Evolutionary conservation across 2,329 filamentous ascomycete genomes (phyloP).

Genomic region (Aureobasidium pullulans): DNA sequence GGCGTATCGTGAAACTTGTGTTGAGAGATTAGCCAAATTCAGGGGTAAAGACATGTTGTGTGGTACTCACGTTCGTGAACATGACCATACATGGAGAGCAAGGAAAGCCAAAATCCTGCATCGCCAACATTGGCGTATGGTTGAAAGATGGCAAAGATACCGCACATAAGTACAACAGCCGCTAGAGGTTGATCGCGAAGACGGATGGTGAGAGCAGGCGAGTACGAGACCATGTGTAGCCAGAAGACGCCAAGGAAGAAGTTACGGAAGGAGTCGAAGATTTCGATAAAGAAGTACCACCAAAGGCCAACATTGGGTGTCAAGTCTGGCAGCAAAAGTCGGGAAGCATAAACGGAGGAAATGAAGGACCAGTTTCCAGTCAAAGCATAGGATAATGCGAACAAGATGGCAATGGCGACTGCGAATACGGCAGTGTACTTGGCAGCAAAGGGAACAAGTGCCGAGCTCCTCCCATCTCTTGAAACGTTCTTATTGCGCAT

Average conservation of each 20-base stretch:
- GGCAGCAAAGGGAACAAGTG: constrained; percentile 22
- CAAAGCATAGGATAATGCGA: constrained; percentile 65
- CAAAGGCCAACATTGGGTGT: constrained; percentile 93
- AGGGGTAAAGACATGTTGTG: neutral
- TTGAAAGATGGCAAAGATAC: constrained; percentile 91
- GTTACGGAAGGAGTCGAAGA: constrained; percentile 95
- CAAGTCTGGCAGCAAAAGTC: constrained; percentile 81
- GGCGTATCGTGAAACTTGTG: constrained; percentile 82
- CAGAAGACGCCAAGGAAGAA: constrained; percentile 99
- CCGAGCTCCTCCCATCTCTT: too few relatives aligned
- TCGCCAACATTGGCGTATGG: constrained; percentile 93
- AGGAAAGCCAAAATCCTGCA: constrained; percentile 73
- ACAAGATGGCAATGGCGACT: constrained; percentile 51
- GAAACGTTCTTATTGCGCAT: constrained; percentile 7
- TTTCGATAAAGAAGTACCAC: constrained; percentile 99
- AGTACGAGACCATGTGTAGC: constrained; percentile 87
- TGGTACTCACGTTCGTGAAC: constrained; percentile 64
- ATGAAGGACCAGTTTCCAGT: constrained; percentile 85
- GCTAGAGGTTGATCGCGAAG: constrained; percentile 80
- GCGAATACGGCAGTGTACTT: constrained; percentile 51
- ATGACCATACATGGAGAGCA: constrained; percentile 83
- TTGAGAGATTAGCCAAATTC: neutral
- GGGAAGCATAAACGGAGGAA: constrained; percentile 82
- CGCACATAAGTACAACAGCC: constrained; percentile 74
- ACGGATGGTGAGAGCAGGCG: constrained; percentile 75